Percentiles rank a stretch among this genome's conserved stretches.
Evolutionary conservation across 1,139 yeast species (phyloP).

Genomic region (Suhomyces kunorum): DNA sequence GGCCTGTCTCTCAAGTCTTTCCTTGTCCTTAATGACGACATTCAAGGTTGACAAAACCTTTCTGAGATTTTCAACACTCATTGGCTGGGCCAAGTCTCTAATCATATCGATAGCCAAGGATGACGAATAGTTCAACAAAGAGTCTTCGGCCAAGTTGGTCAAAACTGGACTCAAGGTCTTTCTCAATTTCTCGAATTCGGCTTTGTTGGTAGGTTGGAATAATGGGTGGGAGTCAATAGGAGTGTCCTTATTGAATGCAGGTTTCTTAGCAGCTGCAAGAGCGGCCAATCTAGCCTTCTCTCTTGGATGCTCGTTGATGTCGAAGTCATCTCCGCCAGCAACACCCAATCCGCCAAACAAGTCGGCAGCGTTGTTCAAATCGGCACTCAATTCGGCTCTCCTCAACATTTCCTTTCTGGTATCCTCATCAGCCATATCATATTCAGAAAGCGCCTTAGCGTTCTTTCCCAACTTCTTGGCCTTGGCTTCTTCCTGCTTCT

Average conservation of each 20-base stretch:
- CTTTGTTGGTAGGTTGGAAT: conserved; percentile 77
- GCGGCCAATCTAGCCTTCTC: conserved; percentile 56
- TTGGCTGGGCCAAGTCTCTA: conserved; percentile 80
- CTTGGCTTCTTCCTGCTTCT: conserved; percentile 39
- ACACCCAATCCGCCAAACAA: conserved; percentile 83
- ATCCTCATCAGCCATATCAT: conserved; percentile 62
- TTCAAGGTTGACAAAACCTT: conserved; percentile 85
- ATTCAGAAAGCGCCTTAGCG: conserved; percentile 39
- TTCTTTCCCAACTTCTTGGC: conserved; percentile 28
- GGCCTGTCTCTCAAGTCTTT: conserved; percentile 83
- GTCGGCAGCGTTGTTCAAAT: conserved; percentile 89
- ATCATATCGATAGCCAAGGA: conserved; percentile 80
- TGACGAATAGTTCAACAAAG: conserved; percentile 68
- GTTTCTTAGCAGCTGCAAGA: conserved; percentile 40
- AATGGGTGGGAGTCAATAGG: conserved; percentile 75
- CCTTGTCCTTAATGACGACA: conserved; percentile 81
- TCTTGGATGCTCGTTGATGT: conserved; percentile 61
- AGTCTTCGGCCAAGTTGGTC: conserved; percentile 61
- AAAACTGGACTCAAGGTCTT: conserved; percentile 73
- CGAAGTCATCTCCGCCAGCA: conserved; percentile 50
- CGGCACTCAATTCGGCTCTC: conserved; percentile 80
- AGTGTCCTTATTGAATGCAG: conserved; percentile 59
- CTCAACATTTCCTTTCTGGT: conserved; percentile 72
- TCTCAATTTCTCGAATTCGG: conserved; percentile 80
- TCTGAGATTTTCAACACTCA: conserved; percentile 78